A percentile compares a stretch with the other conserved stretches of the same genome.
These are phyloP conservation scores for Albatrellus ellisii DNA, from an alignment of 768 basidiomycete genomes.

Conservation along the genomic window DNA sequence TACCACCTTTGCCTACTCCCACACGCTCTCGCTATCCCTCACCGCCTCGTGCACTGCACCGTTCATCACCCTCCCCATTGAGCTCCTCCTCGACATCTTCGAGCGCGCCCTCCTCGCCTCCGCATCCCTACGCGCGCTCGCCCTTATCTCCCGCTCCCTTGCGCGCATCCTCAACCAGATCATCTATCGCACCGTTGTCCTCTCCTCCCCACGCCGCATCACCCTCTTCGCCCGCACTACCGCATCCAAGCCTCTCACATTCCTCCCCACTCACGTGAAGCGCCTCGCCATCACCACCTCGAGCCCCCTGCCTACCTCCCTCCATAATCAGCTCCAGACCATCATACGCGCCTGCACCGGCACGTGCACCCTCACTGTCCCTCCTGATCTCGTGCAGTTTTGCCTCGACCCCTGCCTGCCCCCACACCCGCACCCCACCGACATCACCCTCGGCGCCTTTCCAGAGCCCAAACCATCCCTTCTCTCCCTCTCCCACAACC, in stretches of 20 bases:
- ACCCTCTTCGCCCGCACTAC: constrained; percentile 25
- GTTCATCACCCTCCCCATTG: constrained; percentile 20
- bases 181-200: constrained; percentile 27
- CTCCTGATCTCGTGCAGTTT: constrained; percentile 8
- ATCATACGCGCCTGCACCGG: constrained; percentile 24
- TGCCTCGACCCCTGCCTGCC: background rate
- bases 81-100: constrained; percentile 25
- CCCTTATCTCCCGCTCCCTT: constrained; percentile 17
- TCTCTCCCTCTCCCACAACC: constrained; percentile 18
- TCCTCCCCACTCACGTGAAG: constrained; percentile 23
- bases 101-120: constrained; percentile 19
- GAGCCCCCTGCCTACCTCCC: background rate
- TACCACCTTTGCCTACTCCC: background rate
- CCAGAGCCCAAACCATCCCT: constrained; percentile 14
- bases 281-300: constrained; percentile 23
- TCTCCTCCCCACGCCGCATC: constrained; percentile 20
- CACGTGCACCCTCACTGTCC: constrained; percentile 20
- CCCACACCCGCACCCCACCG: background rate
- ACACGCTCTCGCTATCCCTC: background rate
- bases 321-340: constrained; percentile 15
- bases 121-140: constrained; percentile 15
- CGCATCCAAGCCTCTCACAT: constrained; percentile 16
- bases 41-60: background rate
- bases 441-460: constrained; percentile 8
- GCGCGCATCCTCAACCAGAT: constrained; percentile 21